A percentile compares a stretch with the other conserved stretches of the same genome.
Evolutionary conservation across 768 basidiomycete species (phyloP).

Genomic region (Cyclocybe aegerita): DNA sequence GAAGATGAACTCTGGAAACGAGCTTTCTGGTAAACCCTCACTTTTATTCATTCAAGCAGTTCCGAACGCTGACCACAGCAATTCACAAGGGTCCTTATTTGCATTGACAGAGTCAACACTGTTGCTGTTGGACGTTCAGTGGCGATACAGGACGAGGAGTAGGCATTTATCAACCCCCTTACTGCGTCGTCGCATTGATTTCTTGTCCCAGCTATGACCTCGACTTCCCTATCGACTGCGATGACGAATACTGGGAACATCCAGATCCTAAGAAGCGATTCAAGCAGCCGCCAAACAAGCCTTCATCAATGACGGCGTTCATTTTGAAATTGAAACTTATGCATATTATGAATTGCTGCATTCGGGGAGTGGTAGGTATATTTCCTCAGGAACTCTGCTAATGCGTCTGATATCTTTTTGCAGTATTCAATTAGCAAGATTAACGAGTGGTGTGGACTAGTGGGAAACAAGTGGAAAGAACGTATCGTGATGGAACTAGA

Average conservation of each 20-base stretch:
- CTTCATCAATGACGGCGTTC: slow-evolving; percentile 54
- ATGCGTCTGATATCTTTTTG: not conserved
- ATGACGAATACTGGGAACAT: slow-evolving; percentile 74
- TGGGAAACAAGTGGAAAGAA: not conserved
- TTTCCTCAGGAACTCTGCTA: no score
- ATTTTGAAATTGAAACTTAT: slow-evolving; percentile 54
- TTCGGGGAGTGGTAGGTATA: slow-evolving; percentile 56
- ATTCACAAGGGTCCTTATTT: slow-evolving; percentile 44
- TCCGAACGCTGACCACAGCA: not conserved
- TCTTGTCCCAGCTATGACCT: slow-evolving; percentile 59
- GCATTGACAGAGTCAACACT: slow-evolving; percentile 47
- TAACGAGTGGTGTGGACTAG: not conserved
- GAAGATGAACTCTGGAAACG: slow-evolving; percentile 77
- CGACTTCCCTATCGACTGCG: slow-evolving; percentile 59
- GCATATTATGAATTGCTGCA: slow-evolving; percentile 59
- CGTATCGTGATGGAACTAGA: slow-evolving; percentile 10
- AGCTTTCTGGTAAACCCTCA: slow-evolving; percentile 50
- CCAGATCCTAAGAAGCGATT: slow-evolving; percentile 55
- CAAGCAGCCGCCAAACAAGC: slow-evolving; percentile 63
- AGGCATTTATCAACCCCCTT: slow-evolving; percentile 14
- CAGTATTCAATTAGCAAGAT: not conserved
- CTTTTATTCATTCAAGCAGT: not conserved
- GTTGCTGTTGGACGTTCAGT: slow-evolving; percentile 65
- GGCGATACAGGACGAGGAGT: slow-evolving; percentile 79
- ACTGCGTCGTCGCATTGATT: not conserved